These are phyloP conservation scores for Aleurites moluccanus DNA, from an alignment of 441 rosid species.

Conservation along the genomic window DNA sequence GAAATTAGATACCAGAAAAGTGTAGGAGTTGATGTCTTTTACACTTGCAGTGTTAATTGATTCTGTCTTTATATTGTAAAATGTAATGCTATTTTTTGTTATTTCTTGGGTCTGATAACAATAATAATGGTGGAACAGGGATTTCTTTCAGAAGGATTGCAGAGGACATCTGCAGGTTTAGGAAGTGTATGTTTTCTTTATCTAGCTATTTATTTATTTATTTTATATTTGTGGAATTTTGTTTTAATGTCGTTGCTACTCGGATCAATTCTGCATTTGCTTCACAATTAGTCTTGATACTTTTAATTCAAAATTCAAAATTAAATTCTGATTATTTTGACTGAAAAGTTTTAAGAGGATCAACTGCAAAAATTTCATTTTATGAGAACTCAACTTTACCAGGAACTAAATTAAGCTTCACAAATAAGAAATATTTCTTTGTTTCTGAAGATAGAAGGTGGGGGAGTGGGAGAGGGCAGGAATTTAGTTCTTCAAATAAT, in stretches of 20 bases:
- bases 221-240: not conserved
- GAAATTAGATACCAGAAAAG: not conserved
- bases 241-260: not conserved
- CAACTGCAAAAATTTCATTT: not conserved
- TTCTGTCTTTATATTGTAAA: not conserved
- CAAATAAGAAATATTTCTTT: not conserved
- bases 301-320: not conserved
- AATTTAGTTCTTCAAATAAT: not conserved
- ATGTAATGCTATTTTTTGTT: not conserved
- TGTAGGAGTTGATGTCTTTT: not conserved
- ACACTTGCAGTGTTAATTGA: not conserved
- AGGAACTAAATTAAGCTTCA: not conserved
- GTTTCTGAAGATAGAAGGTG: too few species aligned
- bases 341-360: not conserved
- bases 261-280: not conserved
- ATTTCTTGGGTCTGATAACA: not conserved
- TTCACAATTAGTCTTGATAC: not conserved
- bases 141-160: conserved; percentile 87
- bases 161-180: conserved; percentile 89
- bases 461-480: not conserved
- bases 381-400: not conserved
- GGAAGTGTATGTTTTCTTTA: conserved; percentile 64
- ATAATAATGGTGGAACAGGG: conserved; percentile 45
- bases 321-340: not conserved
- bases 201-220: not conserved